A percentile compares a stretch with the other conserved stretches of the same genome.
phyloP scores from a whole-genome alignment of 2,329 filamentous ascomycete species.

The Cyanodermella asteris region DNA sequence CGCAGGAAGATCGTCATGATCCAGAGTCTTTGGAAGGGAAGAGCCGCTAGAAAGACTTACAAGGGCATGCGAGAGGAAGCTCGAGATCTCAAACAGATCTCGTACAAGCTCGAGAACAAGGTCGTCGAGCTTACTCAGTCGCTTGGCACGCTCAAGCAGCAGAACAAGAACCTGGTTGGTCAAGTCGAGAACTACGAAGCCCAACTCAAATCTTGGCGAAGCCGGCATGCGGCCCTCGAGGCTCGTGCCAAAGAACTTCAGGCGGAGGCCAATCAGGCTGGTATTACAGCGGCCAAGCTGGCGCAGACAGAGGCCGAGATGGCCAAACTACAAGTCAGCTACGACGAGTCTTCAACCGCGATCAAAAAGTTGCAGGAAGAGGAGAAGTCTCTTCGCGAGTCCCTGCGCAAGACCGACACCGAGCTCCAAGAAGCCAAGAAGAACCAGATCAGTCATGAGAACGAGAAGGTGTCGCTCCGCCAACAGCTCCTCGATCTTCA shows the following conservation, averaged over 20 bases:
- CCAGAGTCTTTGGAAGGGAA: slow-evolving; percentile 85
- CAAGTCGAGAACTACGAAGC: slow-evolving; percentile 92
- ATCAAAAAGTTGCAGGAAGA: slow-evolving; percentile 91
- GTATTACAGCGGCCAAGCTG: slow-evolving; percentile 77
- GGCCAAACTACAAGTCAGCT: slow-evolving; percentile 68
- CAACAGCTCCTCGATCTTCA: slow-evolving; percentile 79
- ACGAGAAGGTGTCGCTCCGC: slow-evolving; percentile 63
- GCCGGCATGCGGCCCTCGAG: slow-evolving; percentile 73
- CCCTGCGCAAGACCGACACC: slow-evolving; percentile 52
- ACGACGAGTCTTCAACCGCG: slow-evolving; percentile 74
- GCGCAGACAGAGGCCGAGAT: slow-evolving; percentile 90
- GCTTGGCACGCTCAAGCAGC: slow-evolving; percentile 72
- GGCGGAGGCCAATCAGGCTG: slow-evolving; percentile 89
- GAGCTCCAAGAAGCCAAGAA: slow-evolving; percentile 65
- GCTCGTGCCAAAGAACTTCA: slow-evolving; percentile 82
- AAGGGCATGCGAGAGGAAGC: slow-evolving; percentile 86
- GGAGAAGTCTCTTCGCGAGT: slow-evolving; percentile 66
- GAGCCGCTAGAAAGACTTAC: slow-evolving; percentile 57
- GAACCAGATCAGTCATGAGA: slow-evolving; percentile 54
- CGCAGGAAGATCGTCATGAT: slow-evolving; percentile 73
- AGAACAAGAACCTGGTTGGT: slow-evolving; percentile 72
- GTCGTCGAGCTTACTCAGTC: slow-evolving; percentile 94
- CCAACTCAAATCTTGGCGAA: slow-evolving; percentile 92
- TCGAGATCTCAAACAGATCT: slow-evolving; percentile 96
- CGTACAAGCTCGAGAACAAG: slow-evolving; percentile 98